Base-by-base conservation (phyloP, 2,329 filamentous ascomycete species). In the Fonsecaea erecta region DNA sequence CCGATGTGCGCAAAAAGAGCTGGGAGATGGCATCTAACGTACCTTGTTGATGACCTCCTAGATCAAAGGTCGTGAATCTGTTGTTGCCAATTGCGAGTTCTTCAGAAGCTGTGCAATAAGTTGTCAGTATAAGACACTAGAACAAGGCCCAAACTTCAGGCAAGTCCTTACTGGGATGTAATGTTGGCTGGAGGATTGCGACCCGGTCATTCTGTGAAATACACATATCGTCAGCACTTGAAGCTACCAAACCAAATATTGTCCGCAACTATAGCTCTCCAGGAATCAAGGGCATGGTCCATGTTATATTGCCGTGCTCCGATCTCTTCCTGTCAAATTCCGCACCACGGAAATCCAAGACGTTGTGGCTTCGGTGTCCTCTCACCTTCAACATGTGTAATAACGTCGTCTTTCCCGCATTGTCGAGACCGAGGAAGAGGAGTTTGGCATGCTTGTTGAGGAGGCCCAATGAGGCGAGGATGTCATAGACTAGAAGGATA, bases 371-470 rank as follows among this genome's bases (percentile, higher is more conserved):
- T n/a, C 18, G 6, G 14, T 18, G 30, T 32, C 51, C 14, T 35
- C 63, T 79, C 85, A 74, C 90, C 90, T 97, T 97, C 80, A 97
- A 81, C 93, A 97, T 96, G 81, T 97, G 93, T 76, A 97, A 83
- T 73, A 97, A 84, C 52, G 93, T 96, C 60, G 93, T 97, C 85
- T 97, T 96, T 81, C 93, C 93, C 58, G 93, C 93, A 82, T 96
- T 96, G 79, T 96, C 93, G 68, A 97, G 89, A 73, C 93, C 93
- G 70, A 97, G 88, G 83, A 97, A 96, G 65, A 96, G 86, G 66
- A 97, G 87, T 86, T 97, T 97, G 75, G 92, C 93, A 80, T 96
- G 92, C 86, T 97, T 97, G 87, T 97, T 97, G 72, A 94, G 84
- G 75, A 97, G 85, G 74, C 93, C 93, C 70, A 97, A 86, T 71